Percentiles rank a stretch among this genome's conserved stretches.
These are phyloP conservation scores for Talaromyces sp. DNA, from an alignment of 2,329 filamentous ascomycete species.

Conservation along the genomic window DNA sequence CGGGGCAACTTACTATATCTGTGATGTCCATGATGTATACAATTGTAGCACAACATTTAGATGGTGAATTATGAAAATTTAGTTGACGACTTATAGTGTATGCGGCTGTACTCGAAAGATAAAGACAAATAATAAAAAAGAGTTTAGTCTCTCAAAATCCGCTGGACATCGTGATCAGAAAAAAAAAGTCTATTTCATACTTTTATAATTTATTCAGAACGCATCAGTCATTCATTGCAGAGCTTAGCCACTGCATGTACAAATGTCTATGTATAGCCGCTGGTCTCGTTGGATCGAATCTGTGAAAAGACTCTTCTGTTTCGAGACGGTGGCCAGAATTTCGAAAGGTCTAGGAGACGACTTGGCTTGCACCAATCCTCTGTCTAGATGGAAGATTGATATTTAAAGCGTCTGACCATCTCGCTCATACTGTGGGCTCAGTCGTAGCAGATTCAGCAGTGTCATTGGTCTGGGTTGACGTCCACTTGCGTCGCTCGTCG, in stretches of 20 bases:
- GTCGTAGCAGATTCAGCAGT: conserved; percentile 5
- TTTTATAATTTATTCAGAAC: not conserved
- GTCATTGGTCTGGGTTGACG: not conserved
- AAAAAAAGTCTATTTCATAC: not conserved
- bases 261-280: not conserved
- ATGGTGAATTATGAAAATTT: not conserved
- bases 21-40: no score
- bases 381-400: not conserved
- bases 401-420: not conserved
- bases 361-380: not conserved
- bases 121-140: no score
- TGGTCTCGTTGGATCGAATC: not conserved
- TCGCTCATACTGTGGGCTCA: not conserved
- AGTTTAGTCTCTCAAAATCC: no score
- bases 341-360: not conserved
- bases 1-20: not conserved
- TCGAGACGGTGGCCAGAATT: not conserved
- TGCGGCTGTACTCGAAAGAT: no score
- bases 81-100: not conserved
- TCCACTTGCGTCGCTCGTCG: conserved; percentile 22
- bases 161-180: not conserved
- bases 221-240: not conserved
- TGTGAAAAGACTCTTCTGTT: not conserved
- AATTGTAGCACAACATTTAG: no score
- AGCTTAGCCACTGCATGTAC: not conserved